phyloP scores from a whole-genome alignment of 805 yeast genomes.

The Alloascoidea africana region DNA sequence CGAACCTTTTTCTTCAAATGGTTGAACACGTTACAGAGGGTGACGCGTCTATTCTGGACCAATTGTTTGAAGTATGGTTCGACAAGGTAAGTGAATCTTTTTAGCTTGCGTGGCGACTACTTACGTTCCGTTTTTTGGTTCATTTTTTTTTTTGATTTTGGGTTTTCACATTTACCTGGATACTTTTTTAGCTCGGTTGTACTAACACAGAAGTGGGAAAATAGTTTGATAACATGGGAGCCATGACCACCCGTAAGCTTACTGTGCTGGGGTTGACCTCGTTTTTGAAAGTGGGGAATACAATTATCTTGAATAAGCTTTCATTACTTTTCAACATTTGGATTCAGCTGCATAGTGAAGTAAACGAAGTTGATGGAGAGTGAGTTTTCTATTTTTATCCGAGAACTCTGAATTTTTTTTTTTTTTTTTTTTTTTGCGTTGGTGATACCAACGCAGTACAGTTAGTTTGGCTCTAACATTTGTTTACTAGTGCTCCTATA shows the following conservation, averaged over 20 bases:
- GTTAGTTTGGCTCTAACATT: too few relatives aligned
- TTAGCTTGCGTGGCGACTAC: too few relatives aligned
- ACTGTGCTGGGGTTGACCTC: conserved; percentile 47
- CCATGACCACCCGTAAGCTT: conserved; percentile 61
- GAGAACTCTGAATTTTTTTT: too few relatives aligned
- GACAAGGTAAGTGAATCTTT: too few relatives aligned
- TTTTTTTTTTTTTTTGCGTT: too few relatives aligned
- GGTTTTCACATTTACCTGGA: too few relatives aligned
- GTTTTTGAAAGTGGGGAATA: conserved; percentile 24
- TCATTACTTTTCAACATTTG: conserved; percentile 24
- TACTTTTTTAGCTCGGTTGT: too few relatives aligned
- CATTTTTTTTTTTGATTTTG: too few relatives aligned
- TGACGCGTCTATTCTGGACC: conserved; percentile 2
- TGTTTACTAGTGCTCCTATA: neutral
- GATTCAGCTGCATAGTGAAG: conserved; percentile 54
- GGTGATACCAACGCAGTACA: too few relatives aligned
- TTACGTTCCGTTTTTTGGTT: too few relatives aligned
- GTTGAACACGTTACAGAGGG: conserved; percentile 3
- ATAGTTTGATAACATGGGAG: conserved; percentile 44
- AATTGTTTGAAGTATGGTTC: conserved; percentile 16
- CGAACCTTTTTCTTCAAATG: neutral
- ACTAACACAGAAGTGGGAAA: too few relatives aligned
- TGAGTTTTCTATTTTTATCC: too few relatives aligned
- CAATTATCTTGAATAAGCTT: conserved; percentile 15
- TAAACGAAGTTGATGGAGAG: conserved; percentile 53